A percentile compares a stretch with the other conserved stretches of the same genome.
These are phyloP conservation scores for Aegilops tauschii DNA, from an alignment of 176 grass and related monocot genomes.

Conservation along the genomic window DNA sequence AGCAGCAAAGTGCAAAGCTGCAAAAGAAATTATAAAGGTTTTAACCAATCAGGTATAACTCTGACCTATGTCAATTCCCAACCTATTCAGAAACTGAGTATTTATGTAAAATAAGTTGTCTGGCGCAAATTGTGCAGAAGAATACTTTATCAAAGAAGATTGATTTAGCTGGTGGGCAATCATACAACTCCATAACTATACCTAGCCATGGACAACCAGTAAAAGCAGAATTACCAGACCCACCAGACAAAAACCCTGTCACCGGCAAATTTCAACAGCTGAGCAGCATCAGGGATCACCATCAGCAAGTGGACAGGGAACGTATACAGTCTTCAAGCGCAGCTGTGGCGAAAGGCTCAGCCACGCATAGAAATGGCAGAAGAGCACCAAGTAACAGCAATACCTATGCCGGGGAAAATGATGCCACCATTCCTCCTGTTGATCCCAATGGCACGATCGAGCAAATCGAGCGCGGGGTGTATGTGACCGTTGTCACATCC, in stretches of 20 bases:
- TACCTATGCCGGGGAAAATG: constrained; percentile 13
- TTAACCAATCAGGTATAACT: constrained; percentile 77
- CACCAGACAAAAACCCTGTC: constrained; percentile 19
- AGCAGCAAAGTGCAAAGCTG: constrained; percentile 84
- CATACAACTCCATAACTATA: constrained; percentile 8
- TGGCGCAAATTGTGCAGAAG: constrained; percentile 45
- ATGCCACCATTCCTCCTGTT: constrained; percentile 21
- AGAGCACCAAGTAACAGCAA: constrained; percentile 26
- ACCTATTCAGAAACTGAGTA: not conserved
- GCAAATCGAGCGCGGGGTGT: constrained; percentile 79
- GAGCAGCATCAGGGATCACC: constrained; percentile 14
- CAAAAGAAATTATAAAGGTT: constrained; percentile 81
- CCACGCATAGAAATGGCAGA: constrained; percentile 15
- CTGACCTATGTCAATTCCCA: not conserved
- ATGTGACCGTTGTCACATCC: constrained; percentile 59
- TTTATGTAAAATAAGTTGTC: not conserved
- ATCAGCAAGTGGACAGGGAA: constrained; percentile 1
- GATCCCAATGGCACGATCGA: constrained; percentile 44
- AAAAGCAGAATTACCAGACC: constrained; percentile 35
- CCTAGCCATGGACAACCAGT: constrained; percentile 14
- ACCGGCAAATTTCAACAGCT: constrained; percentile 16
- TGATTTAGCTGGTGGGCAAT: constrained; percentile 15
- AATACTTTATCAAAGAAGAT: constrained; percentile 54
- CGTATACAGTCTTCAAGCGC: not conserved
- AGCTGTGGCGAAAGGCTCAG: not conserved